These are phyloP conservation scores for Rhizoctonia solani DNA, from an alignment of 1,284 basidiomycete genomes.

Conservation along the genomic window DNA sequence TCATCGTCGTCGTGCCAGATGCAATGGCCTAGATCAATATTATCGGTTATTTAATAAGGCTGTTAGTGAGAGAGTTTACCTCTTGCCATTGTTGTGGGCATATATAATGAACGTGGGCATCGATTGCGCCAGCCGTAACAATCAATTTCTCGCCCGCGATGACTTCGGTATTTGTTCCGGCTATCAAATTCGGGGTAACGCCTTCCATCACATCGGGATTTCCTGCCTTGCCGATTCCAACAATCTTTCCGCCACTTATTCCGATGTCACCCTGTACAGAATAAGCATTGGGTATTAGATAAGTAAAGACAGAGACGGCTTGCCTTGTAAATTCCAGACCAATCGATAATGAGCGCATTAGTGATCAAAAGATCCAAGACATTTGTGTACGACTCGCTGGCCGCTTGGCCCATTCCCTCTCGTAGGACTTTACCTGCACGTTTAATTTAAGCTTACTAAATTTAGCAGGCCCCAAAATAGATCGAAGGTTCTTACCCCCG, in stretches of 20 bases:
- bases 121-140: constrained; percentile 91
- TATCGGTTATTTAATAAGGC: neutral
- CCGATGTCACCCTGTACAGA: constrained; percentile 88
- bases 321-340: constrained; percentile 94
- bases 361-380: constrained; percentile 92
- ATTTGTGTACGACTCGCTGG: constrained; percentile 66
- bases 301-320: constrained; percentile 13
- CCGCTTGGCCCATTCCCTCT: constrained; percentile 97
- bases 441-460: constrained; percentile 21
- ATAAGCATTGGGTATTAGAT: constrained; percentile 26
- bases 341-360: constrained; percentile 93
- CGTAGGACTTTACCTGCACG: constrained; percentile 87
- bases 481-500: constrained; percentile 68
- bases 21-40: constrained; percentile 48
- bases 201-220: constrained; percentile 93
- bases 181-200: constrained; percentile 73
- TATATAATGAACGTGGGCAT: constrained; percentile 92
- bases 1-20: constrained; percentile 78
- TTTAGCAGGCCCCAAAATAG: neutral
- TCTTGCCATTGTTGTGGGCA: constrained; percentile 83
- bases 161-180: constrained; percentile 90
- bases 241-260: constrained; percentile 82
- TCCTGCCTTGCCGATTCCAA: constrained; percentile 93
- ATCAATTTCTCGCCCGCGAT: constrained; percentile 95
- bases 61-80: constrained; percentile 55